Base-by-base conservation (phyloP, 108 stramenopile species). In the Epithemia pelagica region DNA sequence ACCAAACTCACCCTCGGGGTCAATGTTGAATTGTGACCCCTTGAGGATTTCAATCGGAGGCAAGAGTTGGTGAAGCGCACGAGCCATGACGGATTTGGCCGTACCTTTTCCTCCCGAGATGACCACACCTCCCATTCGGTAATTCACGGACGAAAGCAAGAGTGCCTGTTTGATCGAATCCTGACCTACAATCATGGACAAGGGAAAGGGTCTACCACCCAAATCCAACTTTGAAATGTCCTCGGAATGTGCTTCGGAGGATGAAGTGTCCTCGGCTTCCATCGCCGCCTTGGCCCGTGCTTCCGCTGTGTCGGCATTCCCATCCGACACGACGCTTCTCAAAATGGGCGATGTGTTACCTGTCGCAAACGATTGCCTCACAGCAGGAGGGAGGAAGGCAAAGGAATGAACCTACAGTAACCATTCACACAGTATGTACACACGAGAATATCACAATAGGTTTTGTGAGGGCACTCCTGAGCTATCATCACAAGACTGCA, bases 21-120 rank as follows among this genome's bases (percentile, higher is more conserved):
- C 91, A 73, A 95, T 85, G 71, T 98, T 98, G 84, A 93, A 98
- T 7, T 82, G 72, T 52, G 87, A 92, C 54, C 84, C 94, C 74
- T 86, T 88, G 58, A 95, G 67, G 24, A 87, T 71, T 70, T 97
- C 95, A 68, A 98, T 98, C 24, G 95, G 95, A n/a, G 97, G 97
- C 57, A 98, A 66, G 26, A 98, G 80, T 52, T 91, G 87, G 70
- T 96, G 94, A 19, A 98, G 62, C n/a, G 95, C 95, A 23, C 96
- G 77, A 10, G 96, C 96, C 91, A 96, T 95, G 64, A 96, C 86
- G 23, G 95, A 96, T 71, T 98, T 98, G 64, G 92, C 96, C 46
- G 97, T 98, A 37, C 97, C 97, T 65, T 95, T 92, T 61, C 95
- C 80, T 33, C 97, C 97, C 24, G 84, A 84, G 66, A 98, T 96